These are phyloP conservation scores for Besnoitia besnoiti DNA, from an alignment of 169 alveolate genomes.

Conservation along the genomic window DNA sequence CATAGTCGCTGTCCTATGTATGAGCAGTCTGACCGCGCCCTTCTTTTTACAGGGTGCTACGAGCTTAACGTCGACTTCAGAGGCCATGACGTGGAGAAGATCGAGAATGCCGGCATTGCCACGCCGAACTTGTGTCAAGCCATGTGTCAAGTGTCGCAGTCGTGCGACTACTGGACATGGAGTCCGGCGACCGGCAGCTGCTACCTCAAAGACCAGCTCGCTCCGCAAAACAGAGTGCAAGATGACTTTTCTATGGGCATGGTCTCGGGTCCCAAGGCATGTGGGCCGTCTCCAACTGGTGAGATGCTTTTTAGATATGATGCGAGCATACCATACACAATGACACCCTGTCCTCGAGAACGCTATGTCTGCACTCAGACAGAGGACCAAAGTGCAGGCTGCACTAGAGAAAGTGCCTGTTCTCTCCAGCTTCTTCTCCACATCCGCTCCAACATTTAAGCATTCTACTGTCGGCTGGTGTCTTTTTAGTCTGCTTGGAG, in stretches of 20 bases:
- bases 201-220: conserved; percentile 38
- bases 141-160: neutral
- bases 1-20: too few species aligned
- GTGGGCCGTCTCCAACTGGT: conserved; percentile 12
- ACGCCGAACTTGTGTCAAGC: conserved; percentile 29
- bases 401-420: too few species aligned
- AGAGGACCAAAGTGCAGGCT: too few species aligned
- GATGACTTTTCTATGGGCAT: neutral
- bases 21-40: neutral
- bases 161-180: conserved; percentile 42
- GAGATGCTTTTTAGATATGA: too few species aligned
- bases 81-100: conserved; percentile 27
- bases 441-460: too few species aligned
- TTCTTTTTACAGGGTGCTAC: neutral
- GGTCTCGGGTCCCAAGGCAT: conserved; percentile 7
- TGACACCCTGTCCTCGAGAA: too few species aligned
- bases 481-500: conserved; percentile 39
- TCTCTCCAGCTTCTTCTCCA: too few species aligned
- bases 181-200: neutral
- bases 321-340: too few species aligned
- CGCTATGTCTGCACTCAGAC: too few species aligned
- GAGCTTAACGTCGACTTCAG: conserved; percentile 34
- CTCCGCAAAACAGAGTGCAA: neutral
- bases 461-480: too few species aligned
- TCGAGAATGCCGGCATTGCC: conserved; percentile 13